Conservation (phyloP, 1,284 basidiomycete species). For the Kwoniella shivajii region DNA sequence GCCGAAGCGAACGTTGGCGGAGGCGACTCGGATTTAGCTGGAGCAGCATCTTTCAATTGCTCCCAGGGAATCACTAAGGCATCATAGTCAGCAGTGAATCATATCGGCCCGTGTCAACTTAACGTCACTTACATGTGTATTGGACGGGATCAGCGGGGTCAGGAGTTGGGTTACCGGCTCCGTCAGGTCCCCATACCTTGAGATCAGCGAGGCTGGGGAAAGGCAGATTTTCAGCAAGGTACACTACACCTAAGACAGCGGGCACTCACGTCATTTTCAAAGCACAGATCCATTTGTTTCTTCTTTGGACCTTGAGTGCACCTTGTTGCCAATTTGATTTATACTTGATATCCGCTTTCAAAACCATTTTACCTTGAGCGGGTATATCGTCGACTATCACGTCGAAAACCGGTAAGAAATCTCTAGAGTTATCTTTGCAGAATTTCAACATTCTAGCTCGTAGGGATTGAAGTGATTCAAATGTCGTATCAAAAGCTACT, state of each 20-base stretch:
- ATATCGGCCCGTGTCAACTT: neutral
- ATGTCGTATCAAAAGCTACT: slow-evolving; percentile 75
- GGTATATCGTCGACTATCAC: slow-evolving; percentile 67
- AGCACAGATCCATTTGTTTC: slow-evolving; percentile 90
- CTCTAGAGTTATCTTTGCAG: slow-evolving; percentile 67
- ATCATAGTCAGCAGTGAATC: neutral
- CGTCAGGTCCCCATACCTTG: slow-evolving; percentile 73
- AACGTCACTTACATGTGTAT: slow-evolving; percentile 59
- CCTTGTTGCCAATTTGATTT: slow-evolving; percentile 87
- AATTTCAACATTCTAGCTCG: slow-evolving; percentile 81
- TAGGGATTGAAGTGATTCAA: slow-evolving; percentile 78
- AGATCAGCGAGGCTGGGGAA: slow-evolving; percentile 61
- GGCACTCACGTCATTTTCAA: slow-evolving; percentile 64
- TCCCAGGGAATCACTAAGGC: slow-evolving; percentile 67
- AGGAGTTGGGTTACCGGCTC: slow-evolving; percentile 63
- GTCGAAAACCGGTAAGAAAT: slow-evolving; percentile 74
- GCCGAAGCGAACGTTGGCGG: slow-evolving; percentile 50
- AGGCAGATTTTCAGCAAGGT: neutral
- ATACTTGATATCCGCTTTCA: slow-evolving; percentile 78
- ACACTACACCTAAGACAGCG: neutral
- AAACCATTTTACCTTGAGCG: slow-evolving; percentile 74
- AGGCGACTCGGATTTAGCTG: slow-evolving; percentile 32
- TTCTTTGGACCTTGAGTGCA: slow-evolving; percentile 67
- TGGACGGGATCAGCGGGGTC: slow-evolving; percentile 59
- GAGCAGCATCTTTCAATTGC: slow-evolving; percentile 55